Percentiles rank a stretch among this genome's conserved stretches.
phyloP scores from a whole-genome alignment of 306 rosid species.

The Trichosanthes truncata region DNA sequence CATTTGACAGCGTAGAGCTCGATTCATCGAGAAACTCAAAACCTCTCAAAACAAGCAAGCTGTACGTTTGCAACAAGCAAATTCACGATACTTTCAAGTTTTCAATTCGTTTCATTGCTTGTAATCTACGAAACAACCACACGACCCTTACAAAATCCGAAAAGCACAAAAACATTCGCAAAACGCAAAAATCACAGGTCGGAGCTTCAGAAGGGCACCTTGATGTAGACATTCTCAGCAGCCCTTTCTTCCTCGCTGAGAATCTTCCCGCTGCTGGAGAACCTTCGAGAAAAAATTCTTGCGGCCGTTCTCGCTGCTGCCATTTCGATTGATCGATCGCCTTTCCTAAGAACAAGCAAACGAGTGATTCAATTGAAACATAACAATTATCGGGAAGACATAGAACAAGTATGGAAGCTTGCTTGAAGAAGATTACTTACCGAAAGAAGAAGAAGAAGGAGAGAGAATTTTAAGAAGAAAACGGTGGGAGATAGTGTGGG shows the following conservation, averaged over 20 bases:
- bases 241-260: constrained; percentile 84
- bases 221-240: constrained; percentile 64
- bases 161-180: background rate
- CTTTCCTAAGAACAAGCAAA: constrained; percentile 11
- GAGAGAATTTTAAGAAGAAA: background rate
- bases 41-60: background rate
- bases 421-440: background rate
- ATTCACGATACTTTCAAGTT: too few relatives aligned
- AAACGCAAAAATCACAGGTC: background rate
- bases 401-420: background rate
- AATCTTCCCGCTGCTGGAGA: constrained; percentile 60
- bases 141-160: background rate
- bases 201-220: constrained; percentile 26
- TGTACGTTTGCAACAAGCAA: background rate
- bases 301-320: constrained; percentile 46
- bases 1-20: background rate
- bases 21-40: background rate
- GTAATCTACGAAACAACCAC: background rate
- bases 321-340: constrained; percentile 31
- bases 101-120: background rate
- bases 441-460: background rate
- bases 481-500: background rate
- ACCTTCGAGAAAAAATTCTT: constrained; percentile 51
- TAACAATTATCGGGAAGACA: background rate
- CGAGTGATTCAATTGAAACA: background rate